Evolutionary conservation across 352 stramenopile species (phyloP), one percentile per base, ranked within the genome.

Genomic region (Phytophthora hibernalis): DNA sequence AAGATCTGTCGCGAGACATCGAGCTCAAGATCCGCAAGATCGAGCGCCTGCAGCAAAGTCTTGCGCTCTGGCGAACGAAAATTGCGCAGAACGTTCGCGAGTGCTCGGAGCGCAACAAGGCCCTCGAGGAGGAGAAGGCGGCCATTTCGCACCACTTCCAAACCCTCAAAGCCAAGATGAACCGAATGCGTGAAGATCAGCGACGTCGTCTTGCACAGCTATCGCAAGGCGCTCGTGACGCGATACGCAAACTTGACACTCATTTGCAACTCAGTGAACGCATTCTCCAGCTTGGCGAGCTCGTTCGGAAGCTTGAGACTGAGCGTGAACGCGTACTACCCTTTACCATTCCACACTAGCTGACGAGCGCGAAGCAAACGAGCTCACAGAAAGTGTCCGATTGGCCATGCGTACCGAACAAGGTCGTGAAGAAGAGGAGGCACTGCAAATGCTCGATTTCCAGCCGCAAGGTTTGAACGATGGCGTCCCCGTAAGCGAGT

Each of bases 11-110:
- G 26, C 90, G 93, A 22, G 91, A 98, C 51, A 98, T 98, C 48
- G 89, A 97, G 76, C 77, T 93, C 66, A 98, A 98, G 77, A 97
- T 97, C 54, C 82, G 89, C 35, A 96, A 97, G 73, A 98, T 98
- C 38, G 92, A 98, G 76, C 80, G 90, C 10, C 74, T 98, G 26
- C 92, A 98, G 69, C 73, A 80, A 21, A 91, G 83, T 47, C 89
- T 98, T 21, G 83, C 90, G 13, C 82, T 97, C 51, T 97, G 94
- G 89, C 79, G 95, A 47, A 92, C 93, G 47, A 98, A 98, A 70
- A 95, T 98, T 61, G 82, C 85, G 30, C 91, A 98, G 58, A 97
- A 97, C 56, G 81, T 91, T 16, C 87, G 87, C 35, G 95, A 98
- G 48, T 94, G 84, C 57, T 84, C 85, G 16, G 89, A 98, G 68